Evolutionary conservation across 2,329 filamentous ascomycete species (phyloP).

Genomic region (Sclerotinia trifoliorum): DNA sequence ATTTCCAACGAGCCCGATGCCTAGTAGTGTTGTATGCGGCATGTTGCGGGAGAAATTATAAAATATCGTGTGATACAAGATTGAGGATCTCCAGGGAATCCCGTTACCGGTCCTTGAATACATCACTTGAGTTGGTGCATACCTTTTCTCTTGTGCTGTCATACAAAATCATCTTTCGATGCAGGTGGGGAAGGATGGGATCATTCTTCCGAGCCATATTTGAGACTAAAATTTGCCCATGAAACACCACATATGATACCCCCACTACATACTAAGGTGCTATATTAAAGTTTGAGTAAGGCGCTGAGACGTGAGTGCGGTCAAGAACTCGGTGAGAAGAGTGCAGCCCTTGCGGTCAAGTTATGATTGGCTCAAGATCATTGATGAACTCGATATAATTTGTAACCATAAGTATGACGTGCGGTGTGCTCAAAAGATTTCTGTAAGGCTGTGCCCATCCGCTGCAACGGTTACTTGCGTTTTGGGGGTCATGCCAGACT

Average conservation of each 20-base stretch:
- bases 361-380: background rate
- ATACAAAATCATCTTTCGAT: slow-evolving; percentile 6
- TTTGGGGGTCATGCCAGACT: slow-evolving; percentile 23
- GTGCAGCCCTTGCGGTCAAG: background rate
- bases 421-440: slow-evolving; percentile 13
- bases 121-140: slow-evolving; percentile 8
- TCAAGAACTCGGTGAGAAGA: slow-evolving; percentile 20
- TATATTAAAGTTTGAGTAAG: slow-evolving; percentile 10
- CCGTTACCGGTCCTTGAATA: slow-evolving; percentile 3
- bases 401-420: slow-evolving; percentile 16
- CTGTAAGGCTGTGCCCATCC: slow-evolving; percentile 28
- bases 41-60: slow-evolving; percentile 19
- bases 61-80: slow-evolving; percentile 31
- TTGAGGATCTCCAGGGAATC: slow-evolving; percentile 22
- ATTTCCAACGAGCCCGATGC: background rate
- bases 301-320: slow-evolving; percentile 16
- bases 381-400: slow-evolving; percentile 10
- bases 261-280: background rate
- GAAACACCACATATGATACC: slow-evolving; percentile 21
- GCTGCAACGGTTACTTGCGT: slow-evolving; percentile 26
- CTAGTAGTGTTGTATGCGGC: background rate
- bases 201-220: background rate
- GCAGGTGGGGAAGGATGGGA: background rate
- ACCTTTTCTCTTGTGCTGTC: slow-evolving; percentile 1
- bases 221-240: slow-evolving; percentile 7